phyloP scores from a whole-genome alignment of 441 rosid species.

The Pelargonium fulgidum region DNA sequence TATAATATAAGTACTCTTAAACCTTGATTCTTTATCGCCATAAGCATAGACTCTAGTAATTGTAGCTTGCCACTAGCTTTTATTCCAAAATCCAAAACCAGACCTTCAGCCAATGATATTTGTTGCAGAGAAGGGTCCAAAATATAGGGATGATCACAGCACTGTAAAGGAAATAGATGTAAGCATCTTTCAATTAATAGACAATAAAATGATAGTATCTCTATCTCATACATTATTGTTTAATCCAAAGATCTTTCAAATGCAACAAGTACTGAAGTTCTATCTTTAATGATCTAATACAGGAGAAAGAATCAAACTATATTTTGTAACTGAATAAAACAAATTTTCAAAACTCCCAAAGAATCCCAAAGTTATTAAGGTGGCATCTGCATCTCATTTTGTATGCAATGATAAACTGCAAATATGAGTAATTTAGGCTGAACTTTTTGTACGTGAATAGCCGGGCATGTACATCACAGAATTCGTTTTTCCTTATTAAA shows the following conservation, averaged over 20 bases:
- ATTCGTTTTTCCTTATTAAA: background rate
- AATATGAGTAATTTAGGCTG: background rate
- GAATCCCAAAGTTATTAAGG: background rate
- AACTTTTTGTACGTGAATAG: background rate
- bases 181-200: slow-evolving; percentile 1
- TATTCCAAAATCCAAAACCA: slow-evolving; percentile 59
- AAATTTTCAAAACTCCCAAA: background rate
- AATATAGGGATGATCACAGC: slow-evolving; percentile 86
- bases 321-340: background rate
- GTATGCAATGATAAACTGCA: slow-evolving; percentile 4
- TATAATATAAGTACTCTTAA: slow-evolving; percentile 69
- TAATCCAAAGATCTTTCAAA: background rate
- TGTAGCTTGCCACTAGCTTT: slow-evolving; percentile 87
- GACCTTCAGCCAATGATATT: slow-evolving; percentile 32
- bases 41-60: slow-evolving; percentile 70
- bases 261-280: background rate
- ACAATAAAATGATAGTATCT: background rate
- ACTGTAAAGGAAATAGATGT: slow-evolving; percentile 39
- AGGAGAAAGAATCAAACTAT: background rate
- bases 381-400: background rate
- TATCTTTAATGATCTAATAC: background rate
- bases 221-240: background rate
- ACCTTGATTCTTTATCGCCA: slow-evolving; percentile 45
- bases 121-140: slow-evolving; percentile 40
- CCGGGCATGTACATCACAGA: background rate